Evolutionary conservation across 2,329 filamentous ascomycete genomes (phyloP), one percentile per base, ranked within the genome.

Genomic region (Alternaria infectoria): DNA sequence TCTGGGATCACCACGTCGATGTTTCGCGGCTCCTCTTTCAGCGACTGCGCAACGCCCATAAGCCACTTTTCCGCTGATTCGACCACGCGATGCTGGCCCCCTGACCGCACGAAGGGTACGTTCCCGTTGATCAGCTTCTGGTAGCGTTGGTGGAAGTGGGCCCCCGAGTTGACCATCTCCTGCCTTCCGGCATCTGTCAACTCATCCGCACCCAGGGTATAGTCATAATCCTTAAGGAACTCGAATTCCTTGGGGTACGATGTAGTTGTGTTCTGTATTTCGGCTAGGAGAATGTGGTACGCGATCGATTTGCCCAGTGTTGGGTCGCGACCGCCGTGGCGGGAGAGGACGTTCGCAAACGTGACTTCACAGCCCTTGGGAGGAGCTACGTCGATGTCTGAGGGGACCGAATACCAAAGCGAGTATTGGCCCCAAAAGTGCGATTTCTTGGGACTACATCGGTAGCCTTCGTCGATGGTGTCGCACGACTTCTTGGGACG

Each of bases 371-470:
- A 97, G n/a, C 83, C 84, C 1, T 82, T 69, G 0, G 93, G 93
- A 1, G 91, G 81, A 8, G 83, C 82, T 7, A 84, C 71, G 15
- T 88, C 83, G 54, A 93, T 87, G 3, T 87, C 83, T 1, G 91
- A 93, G 7, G 89, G 86, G 0, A 94, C 90, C 1, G 90, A 86
- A 80, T 92, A 97, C 81, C 89, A 96, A 2, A 93, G 92, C 17
- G 93, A 91, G 79, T 97, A 97, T 77, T 95, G 93, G 59, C 93
- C 94, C 93, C 93, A 97, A 59, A 84, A 86, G 69, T 89, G 90
- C 2, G 89, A 88, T 47, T 90, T 85, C 30, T 86, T 77, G 5
- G 86, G 79, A 51, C 85, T 83, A 79, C 91, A 93, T 66, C 87
- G 85, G 77, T 89, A 91, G 62, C 90, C 90, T 40, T 82, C 67